Evolutionary conservation across 257 asterid species (phyloP).

Genomic region (Solanum phureja): DNA sequence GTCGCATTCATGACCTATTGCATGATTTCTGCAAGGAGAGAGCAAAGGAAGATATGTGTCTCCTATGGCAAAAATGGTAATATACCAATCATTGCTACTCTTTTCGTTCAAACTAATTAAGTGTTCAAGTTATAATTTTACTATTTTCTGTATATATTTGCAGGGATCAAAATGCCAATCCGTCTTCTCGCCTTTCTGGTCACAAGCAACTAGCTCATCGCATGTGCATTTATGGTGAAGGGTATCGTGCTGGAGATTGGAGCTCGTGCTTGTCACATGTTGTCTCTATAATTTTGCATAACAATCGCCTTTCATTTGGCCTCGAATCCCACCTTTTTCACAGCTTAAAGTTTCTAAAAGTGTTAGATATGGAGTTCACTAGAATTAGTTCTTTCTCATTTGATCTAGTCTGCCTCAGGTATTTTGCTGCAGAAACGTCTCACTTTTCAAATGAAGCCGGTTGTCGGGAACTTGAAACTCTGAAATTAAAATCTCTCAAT

Average conservation of each 20-base stretch:
- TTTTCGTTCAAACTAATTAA: not conserved
- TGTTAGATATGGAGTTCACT: constrained; percentile 1
- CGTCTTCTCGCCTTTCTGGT: not conserved
- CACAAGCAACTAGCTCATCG: not conserved
- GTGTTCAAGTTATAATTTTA: not conserved
- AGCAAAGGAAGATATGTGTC: not conserved
- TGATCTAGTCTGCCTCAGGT: constrained; percentile 2
- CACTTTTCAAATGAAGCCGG: not conserved
- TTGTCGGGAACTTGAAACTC: constrained; percentile 2
- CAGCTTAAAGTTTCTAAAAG: not conserved
- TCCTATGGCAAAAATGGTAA: too few relatives aligned
- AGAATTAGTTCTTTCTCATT: not conserved
- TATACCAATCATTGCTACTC: too few relatives aligned
- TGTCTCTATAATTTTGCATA: not conserved
- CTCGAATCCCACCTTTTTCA: not conserved
- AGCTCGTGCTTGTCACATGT: not conserved
- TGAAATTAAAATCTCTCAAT: not conserved
- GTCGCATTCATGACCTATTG: constrained; percentile 7
- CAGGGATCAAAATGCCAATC: not conserved
- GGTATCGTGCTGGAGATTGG: not conserved
- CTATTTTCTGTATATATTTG: not conserved
- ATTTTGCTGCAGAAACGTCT: not conserved
- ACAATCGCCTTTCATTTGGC: not conserved
- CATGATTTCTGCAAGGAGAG: constrained; percentile 5
- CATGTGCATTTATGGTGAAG: not conserved